Evolutionary conservation across 129 eudicot species (phyloP), one percentile per base, ranked within the genome.

Genomic region (Apium graveolens): DNA sequence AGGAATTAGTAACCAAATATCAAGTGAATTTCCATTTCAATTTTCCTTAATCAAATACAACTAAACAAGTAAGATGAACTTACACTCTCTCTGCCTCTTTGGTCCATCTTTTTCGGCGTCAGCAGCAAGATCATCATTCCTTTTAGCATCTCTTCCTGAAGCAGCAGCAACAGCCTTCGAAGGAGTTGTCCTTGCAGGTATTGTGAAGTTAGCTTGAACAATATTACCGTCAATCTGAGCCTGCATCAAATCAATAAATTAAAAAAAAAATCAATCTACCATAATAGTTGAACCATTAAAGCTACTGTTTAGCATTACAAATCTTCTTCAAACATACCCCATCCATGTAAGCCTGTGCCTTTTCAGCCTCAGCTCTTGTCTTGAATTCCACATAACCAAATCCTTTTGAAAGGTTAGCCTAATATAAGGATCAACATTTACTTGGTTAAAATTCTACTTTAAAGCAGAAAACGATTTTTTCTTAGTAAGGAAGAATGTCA

Each of bases 171-270:
- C 84, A 74, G 89, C 90, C 66, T 87, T 95, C 5, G 97, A 87
- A 84, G 98, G 97, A 51, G 98, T 87, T 76, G 90, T 68, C 78
- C 96, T 81, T 75, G 87, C 96, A 20, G 97, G 96, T 76, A 94
- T 83, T 9, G 98, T 94, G 51, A 94, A 94, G 83, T 86, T 20
- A 55, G 96, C 96, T 71, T 85, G 89, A 73, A 94, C 92, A 72
- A 91, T 86, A 80, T 85, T 91, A 13, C 98, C 97, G 83, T 94
- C 98, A 79, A 95, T 88, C 76, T 95, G 98, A 34, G 96, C 80
- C 98, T 93, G 88, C 72, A 86, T 41, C 24, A 74, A 63, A 46
- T 39, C 76, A 24, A 51, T 11, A n/a, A 78, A 71, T n/a, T n/a
- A 14, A 68, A n/a, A 78, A 71, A 14, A 68, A 62, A 37, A 63